Evolutionary conservation across 1,284 basidiomycete species (phyloP).

Genomic region (Fistulinella staudtii): DNA sequence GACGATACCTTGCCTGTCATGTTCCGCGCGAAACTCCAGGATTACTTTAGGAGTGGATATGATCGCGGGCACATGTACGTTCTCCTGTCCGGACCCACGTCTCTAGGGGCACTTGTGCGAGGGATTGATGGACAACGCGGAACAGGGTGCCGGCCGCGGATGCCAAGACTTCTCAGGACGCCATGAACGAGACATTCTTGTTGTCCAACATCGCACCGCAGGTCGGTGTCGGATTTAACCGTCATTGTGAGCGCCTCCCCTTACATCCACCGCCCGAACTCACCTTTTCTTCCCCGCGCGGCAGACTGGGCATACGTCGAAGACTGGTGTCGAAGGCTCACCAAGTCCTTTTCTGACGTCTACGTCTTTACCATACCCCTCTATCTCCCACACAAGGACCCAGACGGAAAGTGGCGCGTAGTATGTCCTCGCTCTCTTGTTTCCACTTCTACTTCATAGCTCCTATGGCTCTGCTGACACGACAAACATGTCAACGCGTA

Average conservation of each 20-base stretch:
- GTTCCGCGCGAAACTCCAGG: conserved; percentile 84
- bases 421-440: conserved; percentile 47
- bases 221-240: conserved; percentile 96
- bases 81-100: not conserved
- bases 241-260: conserved; percentile 73
- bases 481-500: conserved; percentile 28
- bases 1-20: conserved; percentile 73
- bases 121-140: not conserved
- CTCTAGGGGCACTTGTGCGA: not conserved
- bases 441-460: not conserved
- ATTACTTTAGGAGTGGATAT: conserved; percentile 94
- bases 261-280: too few species aligned
- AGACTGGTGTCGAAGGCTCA: conserved; percentile 91
- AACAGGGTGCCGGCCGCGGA: conserved; percentile 94
- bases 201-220: conserved; percentile 97
- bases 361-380: conserved; percentile 97
- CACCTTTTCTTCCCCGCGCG: not conserved
- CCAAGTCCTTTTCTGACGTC: conserved; percentile 84
- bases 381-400: conserved; percentile 84
- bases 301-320: conserved; percentile 96
- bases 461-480: not conserved
- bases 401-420: conserved; percentile 93
- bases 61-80: conserved; percentile 94
- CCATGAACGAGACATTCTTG: conserved; percentile 97
- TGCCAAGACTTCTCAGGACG: conserved; percentile 85